Base-by-base conservation (phyloP, 2,329 filamentous ascomycete species). In the Aspergillus ochraceoroseus region DNA sequence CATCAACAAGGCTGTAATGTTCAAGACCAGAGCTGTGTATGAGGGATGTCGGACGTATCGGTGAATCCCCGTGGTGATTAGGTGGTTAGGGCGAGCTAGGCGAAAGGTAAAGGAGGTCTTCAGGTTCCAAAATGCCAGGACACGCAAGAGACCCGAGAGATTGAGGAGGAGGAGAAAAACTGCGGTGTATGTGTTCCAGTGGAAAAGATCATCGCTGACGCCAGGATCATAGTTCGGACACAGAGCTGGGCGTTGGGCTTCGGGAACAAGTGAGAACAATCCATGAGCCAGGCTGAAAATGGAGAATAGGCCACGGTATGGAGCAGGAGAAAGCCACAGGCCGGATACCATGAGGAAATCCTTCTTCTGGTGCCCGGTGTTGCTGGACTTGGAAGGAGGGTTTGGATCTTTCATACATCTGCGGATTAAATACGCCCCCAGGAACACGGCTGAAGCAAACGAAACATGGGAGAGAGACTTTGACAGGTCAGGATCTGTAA, bases 11-110 rank as follows among this genome's bases (percentile, higher is more conserved):
- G 32, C 19, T 7, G 22, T 8, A 5, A n/a, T 13, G 4, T 23
- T 31, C 6, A 26, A 12, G 7, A 37, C 7, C 9, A 32, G 1
- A 4, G 18, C 40, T 7, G 33, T 32, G 14, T 42, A 42, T 2
- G 40, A 36, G 8, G 40, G 40, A n/a, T 42, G 32, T 1, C 40
- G 40, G 3, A 42, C 14, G 22, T 32, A 23, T 5, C 33, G 7
- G 12, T 37, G 23, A 3, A 42, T 11, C 0, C 40, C 40, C 3
- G 40, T 32, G 4, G 32, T 42, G 9, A 37, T 25, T 2, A 42
- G 19, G 2, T 28, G 32, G 3, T 15, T 3, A 2, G 40, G 40
- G 11, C 27, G 25, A 4, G 40, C 32, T 11, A 42, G 22, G 20
- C 6, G 15, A 6, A 37, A 42, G 11, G 33, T 42, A n/a, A 42